Conservation (phyloP, 176 grass and related monocot genomes). For the Paspalum notatum region DNA sequence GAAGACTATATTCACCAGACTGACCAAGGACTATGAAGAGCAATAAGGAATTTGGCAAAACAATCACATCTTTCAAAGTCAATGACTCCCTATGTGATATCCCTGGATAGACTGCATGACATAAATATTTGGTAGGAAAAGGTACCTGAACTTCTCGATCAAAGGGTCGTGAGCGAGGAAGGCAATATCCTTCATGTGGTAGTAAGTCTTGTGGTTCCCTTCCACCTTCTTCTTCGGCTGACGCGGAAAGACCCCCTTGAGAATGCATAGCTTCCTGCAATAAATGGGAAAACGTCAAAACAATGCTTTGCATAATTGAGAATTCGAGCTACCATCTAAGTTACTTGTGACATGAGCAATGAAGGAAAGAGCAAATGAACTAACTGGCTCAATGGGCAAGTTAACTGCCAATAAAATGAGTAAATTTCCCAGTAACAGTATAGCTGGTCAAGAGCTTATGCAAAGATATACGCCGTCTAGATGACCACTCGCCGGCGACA, state of each 20-base stretch:
- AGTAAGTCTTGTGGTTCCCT: constrained; percentile 97
- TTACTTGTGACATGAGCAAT: neutral
- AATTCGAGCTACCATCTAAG: neutral
- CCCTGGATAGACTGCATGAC: neutral
- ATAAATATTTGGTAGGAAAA: neutral
- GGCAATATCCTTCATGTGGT: constrained; percentile 87
- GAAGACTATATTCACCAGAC: neutral
- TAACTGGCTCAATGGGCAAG: neutral
- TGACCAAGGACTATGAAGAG: neutral
- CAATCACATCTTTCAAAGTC: neutral
- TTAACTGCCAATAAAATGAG: neutral
- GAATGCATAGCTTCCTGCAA: constrained; percentile 94
- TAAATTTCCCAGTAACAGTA: neutral
- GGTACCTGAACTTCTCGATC: constrained; percentile 80
- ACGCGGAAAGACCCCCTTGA: constrained; percentile 87
- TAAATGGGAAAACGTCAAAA: neutral
- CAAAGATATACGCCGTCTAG: neutral
- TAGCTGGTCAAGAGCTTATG: neutral
- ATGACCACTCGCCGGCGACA: neutral
- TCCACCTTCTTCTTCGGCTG: constrained; percentile 95
- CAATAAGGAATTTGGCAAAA: constrained; percentile 4
- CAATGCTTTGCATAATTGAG: neutral
- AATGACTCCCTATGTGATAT: neutral
- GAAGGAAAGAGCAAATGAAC: neutral
- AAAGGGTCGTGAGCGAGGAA: constrained; percentile 85